Conservation (phyloP, 441 rosid species). For the Gossypium trilobum region DNA sequence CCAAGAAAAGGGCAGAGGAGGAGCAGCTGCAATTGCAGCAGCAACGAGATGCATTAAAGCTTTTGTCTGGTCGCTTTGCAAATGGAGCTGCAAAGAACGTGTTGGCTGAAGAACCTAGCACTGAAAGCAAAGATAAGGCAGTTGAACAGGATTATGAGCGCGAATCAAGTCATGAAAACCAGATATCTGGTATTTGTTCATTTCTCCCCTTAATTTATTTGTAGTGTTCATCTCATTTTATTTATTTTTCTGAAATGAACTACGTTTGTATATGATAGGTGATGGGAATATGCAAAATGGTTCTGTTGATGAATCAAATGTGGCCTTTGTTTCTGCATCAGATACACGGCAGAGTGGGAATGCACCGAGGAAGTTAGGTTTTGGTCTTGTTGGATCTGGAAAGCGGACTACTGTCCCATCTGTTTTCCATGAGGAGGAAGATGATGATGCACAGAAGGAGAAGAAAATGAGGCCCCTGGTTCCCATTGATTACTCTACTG, state of each 20-base stretch:
- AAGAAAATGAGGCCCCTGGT: conserved; percentile 93
- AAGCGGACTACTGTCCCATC: conserved; percentile 84
- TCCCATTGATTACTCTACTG: conserved; percentile 90
- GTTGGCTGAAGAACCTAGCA: conserved; percentile 27
- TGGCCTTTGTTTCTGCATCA: conserved; percentile 31
- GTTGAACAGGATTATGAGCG: conserved; percentile 27
- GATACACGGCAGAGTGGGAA: conserved; percentile 41
- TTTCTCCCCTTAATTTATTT: neutral
- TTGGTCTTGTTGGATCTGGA: conserved; percentile 93
- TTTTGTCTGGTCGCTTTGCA: conserved; percentile 34
- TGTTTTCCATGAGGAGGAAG: conserved; percentile 87
- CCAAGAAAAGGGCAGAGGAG: conserved; percentile 72
- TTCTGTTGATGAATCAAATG: conserved; percentile 37
- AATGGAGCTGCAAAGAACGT: conserved; percentile 40
- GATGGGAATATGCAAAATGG: conserved; percentile 55
- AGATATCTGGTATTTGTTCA: conserved; percentile 17
- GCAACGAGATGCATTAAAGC: conserved; percentile 50
- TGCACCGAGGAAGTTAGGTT: conserved; percentile 76
- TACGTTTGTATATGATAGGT: conserved; percentile 24
- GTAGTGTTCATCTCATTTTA: conserved; percentile 1
- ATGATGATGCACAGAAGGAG: conserved; percentile 75
- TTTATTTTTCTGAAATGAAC: conserved; percentile 2
- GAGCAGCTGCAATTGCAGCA: conserved; percentile 53
- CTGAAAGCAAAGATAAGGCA: conserved; percentile 34
- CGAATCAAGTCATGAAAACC: conserved; percentile 33